Evolutionary conservation across 495 filamentous ascomycete genomes (phyloP).

Genomic region (Cercophora scortea): DNA sequence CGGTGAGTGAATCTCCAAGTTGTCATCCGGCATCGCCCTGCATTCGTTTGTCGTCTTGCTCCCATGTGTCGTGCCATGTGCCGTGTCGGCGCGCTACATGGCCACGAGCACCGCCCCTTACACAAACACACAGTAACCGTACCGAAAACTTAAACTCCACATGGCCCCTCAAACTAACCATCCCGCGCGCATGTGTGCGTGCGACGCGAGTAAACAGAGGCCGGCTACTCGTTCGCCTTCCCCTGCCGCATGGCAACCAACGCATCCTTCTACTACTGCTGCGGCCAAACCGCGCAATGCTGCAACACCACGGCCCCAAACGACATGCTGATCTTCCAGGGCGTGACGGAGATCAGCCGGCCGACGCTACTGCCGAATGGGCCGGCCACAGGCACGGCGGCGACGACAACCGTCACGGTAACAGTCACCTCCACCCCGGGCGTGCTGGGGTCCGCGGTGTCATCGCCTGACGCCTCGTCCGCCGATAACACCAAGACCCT

Average conservation of each 20-base stretch:
- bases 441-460: background rate
- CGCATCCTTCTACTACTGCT: conserved; percentile 10
- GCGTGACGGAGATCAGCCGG: conserved; percentile 3
- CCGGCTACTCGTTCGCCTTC: conserved; percentile 4
- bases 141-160: no score
- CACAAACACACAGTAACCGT: background rate
- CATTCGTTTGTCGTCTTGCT: no score
- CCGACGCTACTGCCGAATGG: background rate
- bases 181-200: no score
- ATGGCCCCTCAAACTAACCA: no score
- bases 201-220: background rate
- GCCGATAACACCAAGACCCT: background rate
- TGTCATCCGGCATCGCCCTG: background rate
- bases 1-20: background rate
- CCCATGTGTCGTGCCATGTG: no score
- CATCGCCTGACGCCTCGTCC: background rate
- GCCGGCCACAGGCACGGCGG: background rate
- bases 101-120: background rate
- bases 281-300: conserved; percentile 7
- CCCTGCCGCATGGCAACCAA: conserved; percentile 4
- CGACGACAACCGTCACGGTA: background rate
- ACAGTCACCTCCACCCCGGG: background rate
- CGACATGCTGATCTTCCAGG: conserved; percentile 1
- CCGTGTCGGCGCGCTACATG: background rate
- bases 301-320: conserved; percentile 1